Evolutionary conservation across 129 eudicot species (phyloP).

Genomic region (Lactuca saligna): DNA sequence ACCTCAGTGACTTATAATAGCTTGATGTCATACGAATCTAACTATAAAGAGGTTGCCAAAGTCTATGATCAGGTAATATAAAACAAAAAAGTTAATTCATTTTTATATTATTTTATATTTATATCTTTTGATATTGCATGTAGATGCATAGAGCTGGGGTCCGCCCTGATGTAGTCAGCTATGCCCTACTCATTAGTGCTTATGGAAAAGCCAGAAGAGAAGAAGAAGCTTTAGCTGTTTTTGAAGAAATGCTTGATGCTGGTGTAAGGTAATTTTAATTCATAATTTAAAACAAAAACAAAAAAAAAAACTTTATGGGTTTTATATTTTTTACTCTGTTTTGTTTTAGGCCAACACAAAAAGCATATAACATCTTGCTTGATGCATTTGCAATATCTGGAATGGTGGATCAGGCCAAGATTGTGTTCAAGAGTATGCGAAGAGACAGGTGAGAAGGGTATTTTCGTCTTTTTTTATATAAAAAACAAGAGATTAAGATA

Average conservation of each 20-base stretch:
- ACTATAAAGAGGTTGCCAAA: constrained; percentile 83
- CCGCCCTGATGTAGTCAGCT: constrained; percentile 95
- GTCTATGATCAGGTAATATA: constrained; percentile 75
- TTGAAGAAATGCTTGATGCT: constrained; percentile 99
- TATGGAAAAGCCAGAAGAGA: constrained; percentile 98
- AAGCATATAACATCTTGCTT: constrained; percentile 89
- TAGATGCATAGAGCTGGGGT: constrained; percentile 93
- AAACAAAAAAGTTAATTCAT: constrained; percentile 1
- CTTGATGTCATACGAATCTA: constrained; percentile 81
- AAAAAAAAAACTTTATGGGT: too few species aligned
- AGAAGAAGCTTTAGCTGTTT: constrained; percentile 95
- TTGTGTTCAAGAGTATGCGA: constrained; percentile 93
- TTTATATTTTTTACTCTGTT: neutral
- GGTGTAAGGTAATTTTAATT: constrained; percentile 67
- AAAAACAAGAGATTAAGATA: neutral
- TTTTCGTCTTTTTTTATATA: neutral
- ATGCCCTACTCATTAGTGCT: constrained; percentile 80
- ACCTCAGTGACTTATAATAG: constrained; percentile 87
- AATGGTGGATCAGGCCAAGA: constrained; percentile 87
- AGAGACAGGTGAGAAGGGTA: constrained; percentile 65
- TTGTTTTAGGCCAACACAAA: constrained; percentile 81
- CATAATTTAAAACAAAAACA: too few species aligned
- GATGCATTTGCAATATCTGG: constrained; percentile 99
- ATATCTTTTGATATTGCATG: neutral
- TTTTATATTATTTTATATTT: neutral